A percentile compares a stretch with the other conserved stretches of the same genome.
Conservation (phyloP, 108 stramenopile species). For the Schizochytrium sp. region DNA sequence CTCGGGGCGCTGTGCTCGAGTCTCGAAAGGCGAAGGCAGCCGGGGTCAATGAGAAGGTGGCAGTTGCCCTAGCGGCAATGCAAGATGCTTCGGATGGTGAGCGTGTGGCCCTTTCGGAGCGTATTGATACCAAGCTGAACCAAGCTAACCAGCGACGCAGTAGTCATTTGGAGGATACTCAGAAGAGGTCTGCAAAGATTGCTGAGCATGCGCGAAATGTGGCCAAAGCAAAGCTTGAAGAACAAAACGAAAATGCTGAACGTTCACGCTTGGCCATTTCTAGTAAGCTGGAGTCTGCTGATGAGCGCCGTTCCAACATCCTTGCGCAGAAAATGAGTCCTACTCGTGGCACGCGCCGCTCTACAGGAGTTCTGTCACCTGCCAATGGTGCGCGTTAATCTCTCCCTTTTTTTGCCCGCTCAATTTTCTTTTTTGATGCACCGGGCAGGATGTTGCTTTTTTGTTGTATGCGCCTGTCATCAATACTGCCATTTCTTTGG, state of each 20-base stretch:
- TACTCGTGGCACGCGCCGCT: background rate
- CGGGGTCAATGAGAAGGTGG: background rate
- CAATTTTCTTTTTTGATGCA: too few species aligned
- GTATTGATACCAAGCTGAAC: slow-evolving; percentile 42
- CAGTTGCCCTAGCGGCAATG: slow-evolving; percentile 9
- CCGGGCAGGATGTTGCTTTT: too few species aligned
- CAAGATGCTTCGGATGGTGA: background rate
- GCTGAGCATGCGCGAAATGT: slow-evolving; percentile 15
- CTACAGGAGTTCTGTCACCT: slow-evolving; percentile 9
- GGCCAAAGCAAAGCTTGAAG: background rate
- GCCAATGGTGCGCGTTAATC: background rate
- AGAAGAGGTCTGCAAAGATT: slow-evolving; percentile 10
- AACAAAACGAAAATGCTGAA: slow-evolving; percentile 11
- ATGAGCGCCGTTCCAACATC: background rate
- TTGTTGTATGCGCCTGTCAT: too few species aligned
- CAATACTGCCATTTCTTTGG: too few species aligned
- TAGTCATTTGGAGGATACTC: background rate
- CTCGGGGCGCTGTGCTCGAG: slow-evolving; percentile 17
- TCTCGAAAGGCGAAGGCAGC: slow-evolving; percentile 26
- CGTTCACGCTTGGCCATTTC: background rate
- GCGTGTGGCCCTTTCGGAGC: slow-evolving; percentile 47
- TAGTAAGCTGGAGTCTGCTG: slow-evolving; percentile 34
- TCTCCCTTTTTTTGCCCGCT: too few species aligned
- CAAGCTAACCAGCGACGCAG: slow-evolving; percentile 10
- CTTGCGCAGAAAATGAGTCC: slow-evolving; percentile 56